Percentiles rank a stretch among this genome's conserved stretches.
phyloP scores from a whole-genome alignment of 441 rosid genomes.

The Gossypium schwendimanii region DNA sequence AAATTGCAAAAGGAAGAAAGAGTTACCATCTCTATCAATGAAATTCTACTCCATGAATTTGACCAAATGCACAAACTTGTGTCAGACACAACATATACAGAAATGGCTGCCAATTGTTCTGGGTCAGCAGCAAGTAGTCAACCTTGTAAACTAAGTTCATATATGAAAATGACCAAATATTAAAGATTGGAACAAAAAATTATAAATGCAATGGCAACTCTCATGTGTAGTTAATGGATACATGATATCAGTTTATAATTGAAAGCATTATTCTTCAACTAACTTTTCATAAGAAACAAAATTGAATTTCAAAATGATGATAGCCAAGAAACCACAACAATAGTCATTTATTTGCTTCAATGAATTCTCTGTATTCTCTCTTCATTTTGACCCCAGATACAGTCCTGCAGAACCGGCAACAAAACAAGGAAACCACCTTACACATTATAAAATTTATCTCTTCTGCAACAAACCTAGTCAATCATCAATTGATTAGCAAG shows the following conservation, averaged over 20 bases:
- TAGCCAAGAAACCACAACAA: constrained; percentile 14
- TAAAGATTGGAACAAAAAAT: neutral
- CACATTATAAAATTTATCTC: neutral
- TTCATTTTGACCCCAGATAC: constrained; percentile 92
- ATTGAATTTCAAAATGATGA: constrained; percentile 40
- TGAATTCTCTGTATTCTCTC: constrained; percentile 82
- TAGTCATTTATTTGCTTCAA: constrained; percentile 70
- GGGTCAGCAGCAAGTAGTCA: neutral
- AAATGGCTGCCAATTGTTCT: neutral
- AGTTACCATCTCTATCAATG: neutral
- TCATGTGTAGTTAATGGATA: constrained; percentile 18
- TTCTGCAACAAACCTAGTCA: neutral
- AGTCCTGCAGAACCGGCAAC: constrained; percentile 40
- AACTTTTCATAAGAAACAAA: constrained; percentile 41
- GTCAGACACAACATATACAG: neutral
- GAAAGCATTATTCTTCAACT: constrained; percentile 29
- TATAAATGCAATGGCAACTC: constrained; percentile 15
- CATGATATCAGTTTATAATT: constrained; percentile 17
- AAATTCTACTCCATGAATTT: neutral
- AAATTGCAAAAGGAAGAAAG: neutral
- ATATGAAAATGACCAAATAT: neutral
- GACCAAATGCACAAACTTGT: neutral
- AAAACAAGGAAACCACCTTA: neutral
- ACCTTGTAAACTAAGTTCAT: neutral
- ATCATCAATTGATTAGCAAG: neutral